Evolutionary conservation across 768 basidiomycete genomes (phyloP), one percentile per base, ranked within the genome.

Genomic region (Amanita muscaria): DNA sequence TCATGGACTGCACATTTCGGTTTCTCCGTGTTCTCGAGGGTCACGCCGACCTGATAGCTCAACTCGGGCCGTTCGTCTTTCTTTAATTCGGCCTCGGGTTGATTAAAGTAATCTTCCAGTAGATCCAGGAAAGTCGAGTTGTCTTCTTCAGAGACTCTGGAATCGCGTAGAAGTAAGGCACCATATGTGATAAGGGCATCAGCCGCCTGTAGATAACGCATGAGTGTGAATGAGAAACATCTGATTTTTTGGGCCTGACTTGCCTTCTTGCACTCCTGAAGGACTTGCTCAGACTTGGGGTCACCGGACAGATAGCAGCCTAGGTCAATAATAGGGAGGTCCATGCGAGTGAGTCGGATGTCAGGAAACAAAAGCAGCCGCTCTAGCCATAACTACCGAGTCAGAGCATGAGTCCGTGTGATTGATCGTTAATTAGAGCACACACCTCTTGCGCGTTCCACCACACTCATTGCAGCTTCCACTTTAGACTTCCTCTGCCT

Each of bases 1-100:
- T 86, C 82, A 56, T 91, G 76, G 8, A 78, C 80, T 3, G 88
- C 85, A 59, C 88, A 90, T 59, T 79, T 87, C 29, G 85, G 84
- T 55, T 88, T 90, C 66, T 96, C 93, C 2, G 91, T 97, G 61
- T 93, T 91, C 64, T 93, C 90, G n/a, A 94, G 77, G 4, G 92
- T 96, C 4, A 91, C 90, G 2, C 93, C 92, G 32, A 90, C 81
- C 64, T 97, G 93, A 62, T 90, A 97, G 44, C 85, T 80, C 9
- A 88, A 66, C 52, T 96, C 88, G 0, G 89, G 88, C 14, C 80
- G 77, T 58, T 88, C 82, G 50, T 97, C 93, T 51, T 76, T 69
- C 67, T 73, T 69, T 45, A 97, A 67, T 1, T 67, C 69, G 2
- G 65, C 63, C 25, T 69, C 57, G 0, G 81, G 73, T 59, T 91